Conservation (phyloP, 441 rosid species). For the Jatropha multifida region DNA sequence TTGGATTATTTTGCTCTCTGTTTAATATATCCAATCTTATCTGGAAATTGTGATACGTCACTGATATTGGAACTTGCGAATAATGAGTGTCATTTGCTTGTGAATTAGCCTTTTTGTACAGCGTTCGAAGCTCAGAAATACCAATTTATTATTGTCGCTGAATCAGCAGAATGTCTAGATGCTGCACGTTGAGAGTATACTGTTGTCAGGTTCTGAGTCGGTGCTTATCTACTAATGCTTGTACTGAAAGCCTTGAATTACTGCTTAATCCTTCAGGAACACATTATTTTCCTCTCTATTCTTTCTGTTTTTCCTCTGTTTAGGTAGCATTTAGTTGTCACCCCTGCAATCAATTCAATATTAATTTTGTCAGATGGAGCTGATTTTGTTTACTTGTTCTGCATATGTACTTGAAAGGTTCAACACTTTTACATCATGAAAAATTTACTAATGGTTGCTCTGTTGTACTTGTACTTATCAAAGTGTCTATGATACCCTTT, state of each 20-base stretch:
- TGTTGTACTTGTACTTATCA: too few species aligned
- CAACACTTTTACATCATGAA: too few species aligned
- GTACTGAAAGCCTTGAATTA: background rate
- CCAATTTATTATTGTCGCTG: background rate
- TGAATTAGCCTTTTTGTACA: slow-evolving; percentile 19
- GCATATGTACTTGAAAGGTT: too few species aligned
- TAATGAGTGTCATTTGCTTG: slow-evolving; percentile 2
- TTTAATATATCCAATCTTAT: slow-evolving; percentile 7
- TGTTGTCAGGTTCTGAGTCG: slow-evolving; percentile 16
- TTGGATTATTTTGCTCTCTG: slow-evolving; percentile 4
- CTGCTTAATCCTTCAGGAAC: background rate
- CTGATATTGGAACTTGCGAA: slow-evolving; percentile 30
- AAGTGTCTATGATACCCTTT: background rate
- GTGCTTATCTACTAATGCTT: background rate
- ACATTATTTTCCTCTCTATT: too few species aligned
- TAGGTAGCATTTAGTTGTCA: too few species aligned
- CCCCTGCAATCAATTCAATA: too few species aligned
- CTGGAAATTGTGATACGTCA: slow-evolving; percentile 19
- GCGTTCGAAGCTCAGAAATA: slow-evolving; percentile 20
- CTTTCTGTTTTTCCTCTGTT: too few species aligned
- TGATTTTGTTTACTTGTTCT: background rate
- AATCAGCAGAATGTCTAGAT: background rate
- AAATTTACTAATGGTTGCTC: too few species aligned
- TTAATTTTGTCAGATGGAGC: background rate
- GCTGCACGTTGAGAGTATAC: slow-evolving; percentile 10